Base-by-base conservation (phyloP, 2,329 filamentous ascomycete genomes). In the Fusarium armeniacum region DNA sequence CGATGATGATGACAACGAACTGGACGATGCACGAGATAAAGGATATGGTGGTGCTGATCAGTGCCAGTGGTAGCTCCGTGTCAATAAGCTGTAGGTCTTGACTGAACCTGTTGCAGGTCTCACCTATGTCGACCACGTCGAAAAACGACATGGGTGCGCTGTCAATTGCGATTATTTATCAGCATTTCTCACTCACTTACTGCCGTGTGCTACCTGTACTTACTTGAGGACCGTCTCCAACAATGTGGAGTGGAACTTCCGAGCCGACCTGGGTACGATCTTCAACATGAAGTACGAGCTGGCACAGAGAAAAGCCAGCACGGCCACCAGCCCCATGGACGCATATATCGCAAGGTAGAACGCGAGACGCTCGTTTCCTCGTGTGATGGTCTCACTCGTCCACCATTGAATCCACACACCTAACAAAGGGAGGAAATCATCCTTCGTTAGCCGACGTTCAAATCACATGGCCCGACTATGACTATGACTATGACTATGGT, bases 1-100 rank as follows among this genome's bases (percentile, higher is more conserved):
- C 47, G 24, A 61, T 49, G 36, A 59, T 46, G 35, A 73, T 60
- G 11, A 74, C 24, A 4, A 65, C 49, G 16, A 71, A 58, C 45
- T 67, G 59, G 5, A 58, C 66, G 22, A 73, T 63, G 49, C 70
- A 71, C n/a, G 64, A 52, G 20, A 65, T 56, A 41, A 65, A 49
- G 5, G 65, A 63, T 28, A 59, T 60, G 54, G 67, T 68, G 16
- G 62, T 67, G 35, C 70, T 69, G 46, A 72, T 58, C 12, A 64
- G 67, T 13, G 62, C 50, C 12, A 71, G 51, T 47, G 79, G 79
- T 7, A 81, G 69, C 38, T 78, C 75, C 38, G 72, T 78, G 64
- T 81, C 80, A 30, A 81, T 76, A 11, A 81, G 75, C 47, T 77
- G 76, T 2, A 81, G 65, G 62, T 82, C 80, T 53, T 81, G 79